These are phyloP conservation scores for Arabidopsis hybrid DNA, from an alignment of 441 rosid species.

Conservation along the genomic window DNA sequence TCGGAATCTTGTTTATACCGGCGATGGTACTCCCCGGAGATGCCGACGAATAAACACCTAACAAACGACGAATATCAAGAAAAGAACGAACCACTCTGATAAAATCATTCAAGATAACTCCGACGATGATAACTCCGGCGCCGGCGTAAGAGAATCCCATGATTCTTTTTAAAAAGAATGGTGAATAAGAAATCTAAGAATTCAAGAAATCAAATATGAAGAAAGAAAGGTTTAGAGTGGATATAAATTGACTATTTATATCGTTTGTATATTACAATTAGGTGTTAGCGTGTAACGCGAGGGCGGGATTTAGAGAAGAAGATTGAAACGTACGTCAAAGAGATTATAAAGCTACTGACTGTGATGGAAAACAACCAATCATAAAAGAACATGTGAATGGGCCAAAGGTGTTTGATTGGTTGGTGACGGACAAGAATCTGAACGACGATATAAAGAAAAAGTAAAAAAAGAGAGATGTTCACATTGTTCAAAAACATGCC, in stretches of 20 bases:
- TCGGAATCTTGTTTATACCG: conserved; percentile 46
- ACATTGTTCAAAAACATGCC: conserved; percentile 33
- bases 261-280: neutral
- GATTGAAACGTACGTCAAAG: conserved; percentile 36
- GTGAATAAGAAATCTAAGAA: neutral
- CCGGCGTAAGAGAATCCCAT: conserved; percentile 44
- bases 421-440: conserved; percentile 25
- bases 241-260: conserved; percentile 25
- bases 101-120: conserved; percentile 38
- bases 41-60: conserved; percentile 5
- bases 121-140: conserved; percentile 38
- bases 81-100: conserved; percentile 23
- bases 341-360: conserved; percentile 25
- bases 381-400: neutral
- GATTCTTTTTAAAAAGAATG: neutral
- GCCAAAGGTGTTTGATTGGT: conserved; percentile 17
- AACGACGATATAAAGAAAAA: neutral
- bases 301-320: conserved; percentile 27
- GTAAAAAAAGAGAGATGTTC: neutral
- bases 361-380: conserved; percentile 20
- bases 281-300: conserved; percentile 30
- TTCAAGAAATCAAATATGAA: neutral
- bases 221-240: conserved; percentile 19
- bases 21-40: neutral
- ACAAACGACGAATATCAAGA: conserved; percentile 25